phyloP scores from a whole-genome alignment of 371 early-diverging fungal species.

The Blyttiomyces sp. region DNA sequence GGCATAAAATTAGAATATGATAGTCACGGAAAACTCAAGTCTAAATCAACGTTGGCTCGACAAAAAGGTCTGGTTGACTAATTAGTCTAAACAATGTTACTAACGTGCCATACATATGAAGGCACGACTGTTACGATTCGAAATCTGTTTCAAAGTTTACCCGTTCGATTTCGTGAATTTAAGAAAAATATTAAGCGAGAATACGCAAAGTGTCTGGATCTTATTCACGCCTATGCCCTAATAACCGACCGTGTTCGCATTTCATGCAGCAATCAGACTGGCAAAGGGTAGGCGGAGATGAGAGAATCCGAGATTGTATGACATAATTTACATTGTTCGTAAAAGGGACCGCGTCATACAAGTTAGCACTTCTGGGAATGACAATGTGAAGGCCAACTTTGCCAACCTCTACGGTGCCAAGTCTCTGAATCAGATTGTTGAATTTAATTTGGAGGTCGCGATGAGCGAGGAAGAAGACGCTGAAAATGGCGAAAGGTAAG shows the following conservation, averaged over 20 bases:
- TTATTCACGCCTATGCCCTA: constrained; percentile 87
- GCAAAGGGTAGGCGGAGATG: constrained; percentile 53
- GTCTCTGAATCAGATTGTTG: constrained; percentile 51
- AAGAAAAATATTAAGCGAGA: constrained; percentile 78
- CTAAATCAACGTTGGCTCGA: constrained; percentile 52
- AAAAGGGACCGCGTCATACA: constrained; percentile 25
- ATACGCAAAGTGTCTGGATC: constrained; percentile 67
- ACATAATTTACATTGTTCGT: neutral
- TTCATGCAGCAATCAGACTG: constrained; percentile 59
- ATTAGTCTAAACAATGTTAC: neutral
- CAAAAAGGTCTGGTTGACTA: constrained; percentile 19
- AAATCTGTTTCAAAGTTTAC: constrained; percentile 79
- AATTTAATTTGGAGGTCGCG: constrained; percentile 17
- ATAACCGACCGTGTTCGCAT: constrained; percentile 67
- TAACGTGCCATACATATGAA: constrained; percentile 13
- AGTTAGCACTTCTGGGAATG: constrained; percentile 61
- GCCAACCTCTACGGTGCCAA: constrained; percentile 72
- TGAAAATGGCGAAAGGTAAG: neutral
- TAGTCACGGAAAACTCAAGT: constrained; percentile 50
- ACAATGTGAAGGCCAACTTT: constrained; percentile 63
- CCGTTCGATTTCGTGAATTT: constrained; percentile 87
- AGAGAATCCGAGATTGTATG: neutral
- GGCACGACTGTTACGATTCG: constrained; percentile 85
- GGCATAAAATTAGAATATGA: constrained; percentile 74
- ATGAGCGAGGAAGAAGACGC: neutral